Percentiles rank a stretch among this genome's conserved stretches.
These are phyloP conservation scores for Penicillium sclerotigenum DNA, from an alignment of 2,329 filamentous ascomycete genomes.

Conservation along the genomic window DNA sequence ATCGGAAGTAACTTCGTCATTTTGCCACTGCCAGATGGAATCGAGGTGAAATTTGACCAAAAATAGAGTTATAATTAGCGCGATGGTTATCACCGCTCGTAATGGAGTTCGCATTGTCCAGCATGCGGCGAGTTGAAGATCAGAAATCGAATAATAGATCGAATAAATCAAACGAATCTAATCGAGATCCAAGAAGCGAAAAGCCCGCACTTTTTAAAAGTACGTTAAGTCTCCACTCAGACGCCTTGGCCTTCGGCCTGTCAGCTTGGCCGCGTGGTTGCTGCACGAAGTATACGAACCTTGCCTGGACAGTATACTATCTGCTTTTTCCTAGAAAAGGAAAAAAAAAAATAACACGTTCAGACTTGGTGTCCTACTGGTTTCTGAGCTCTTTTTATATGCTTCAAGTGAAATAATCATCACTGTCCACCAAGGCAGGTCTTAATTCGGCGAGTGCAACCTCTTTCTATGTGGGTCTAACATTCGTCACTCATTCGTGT, in stretches of 20 bases:
- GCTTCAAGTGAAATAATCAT: neutral
- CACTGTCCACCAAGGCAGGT: neutral
- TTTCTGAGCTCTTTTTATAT: neutral
- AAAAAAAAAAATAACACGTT: no score
- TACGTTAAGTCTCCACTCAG: neutral
- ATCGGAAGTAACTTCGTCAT: neutral
- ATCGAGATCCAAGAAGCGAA: neutral
- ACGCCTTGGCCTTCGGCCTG: constrained; percentile 3
- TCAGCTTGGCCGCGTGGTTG: constrained; percentile 1
- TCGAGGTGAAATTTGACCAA: constrained; percentile 20
- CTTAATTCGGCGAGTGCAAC: constrained; percentile 3
- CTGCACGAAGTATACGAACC: neutral
- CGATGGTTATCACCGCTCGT: constrained; percentile 15
- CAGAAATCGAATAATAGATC: neutral
- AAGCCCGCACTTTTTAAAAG: neutral
- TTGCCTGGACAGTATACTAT: neutral
- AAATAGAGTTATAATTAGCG: constrained; percentile 18
- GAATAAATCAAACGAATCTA: neutral
- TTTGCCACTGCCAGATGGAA: constrained; percentile 15
- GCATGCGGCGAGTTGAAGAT: neutral
- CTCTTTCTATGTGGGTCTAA: constrained; percentile 3
- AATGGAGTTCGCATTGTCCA: constrained; percentile 16
- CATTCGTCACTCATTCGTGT: constrained; percentile 2
- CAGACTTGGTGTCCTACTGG: neutral
- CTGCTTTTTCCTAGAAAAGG: neutral